A percentile compares a stretch with the other conserved stretches of the same genome.
These are phyloP conservation scores for Dactylellina leptospora DNA, from an alignment of 2,329 filamentous ascomycete genomes.

Conservation along the genomic window DNA sequence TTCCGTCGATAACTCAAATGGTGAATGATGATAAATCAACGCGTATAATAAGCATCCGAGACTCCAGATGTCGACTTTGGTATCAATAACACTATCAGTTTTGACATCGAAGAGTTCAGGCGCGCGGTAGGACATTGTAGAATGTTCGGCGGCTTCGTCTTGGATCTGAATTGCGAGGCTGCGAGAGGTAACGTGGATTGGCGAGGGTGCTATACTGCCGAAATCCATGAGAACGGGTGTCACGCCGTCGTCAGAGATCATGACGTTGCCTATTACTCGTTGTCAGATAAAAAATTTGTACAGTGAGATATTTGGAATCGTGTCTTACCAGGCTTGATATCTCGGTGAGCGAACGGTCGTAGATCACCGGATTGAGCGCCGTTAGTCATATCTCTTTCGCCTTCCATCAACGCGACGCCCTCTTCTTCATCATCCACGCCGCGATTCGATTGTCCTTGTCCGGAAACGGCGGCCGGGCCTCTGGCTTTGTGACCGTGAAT, in stretches of 20 bases:
- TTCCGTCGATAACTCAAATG: constrained; percentile 93
- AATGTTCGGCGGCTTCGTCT: constrained; percentile 93
- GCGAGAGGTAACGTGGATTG: constrained; percentile 86
- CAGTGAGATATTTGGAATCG: too few species aligned
- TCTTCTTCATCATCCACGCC: constrained; percentile 53
- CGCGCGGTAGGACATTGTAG: constrained; percentile 97
- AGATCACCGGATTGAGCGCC: constrained; percentile 59
- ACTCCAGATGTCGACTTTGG: constrained; percentile 98
- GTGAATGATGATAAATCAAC: constrained; percentile 93
- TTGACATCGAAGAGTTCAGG: constrained; percentile 98
- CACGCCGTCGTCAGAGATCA: constrained; percentile 91
- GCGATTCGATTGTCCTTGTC: constrained; percentile 61
- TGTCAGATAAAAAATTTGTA: too few species aligned
- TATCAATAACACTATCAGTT: constrained; percentile 88
- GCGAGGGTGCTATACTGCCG: constrained; percentile 86
- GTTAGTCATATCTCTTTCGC: constrained; percentile 38
- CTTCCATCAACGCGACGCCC: constrained; percentile 48
- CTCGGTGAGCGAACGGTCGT: constrained; percentile 88
- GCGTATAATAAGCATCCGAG: constrained; percentile 97
- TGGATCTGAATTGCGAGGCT: constrained; percentile 91
- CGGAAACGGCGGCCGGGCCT: constrained; percentile 61
- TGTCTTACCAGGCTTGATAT: constrained; percentile 92
- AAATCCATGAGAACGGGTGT: constrained; percentile 97
- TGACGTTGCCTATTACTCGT: constrained; percentile 84
- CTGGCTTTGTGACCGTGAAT: constrained; percentile 89